Conservation (phyloP, 1,284 basidiomycete genomes). For the Termitomyces sp. region DNA sequence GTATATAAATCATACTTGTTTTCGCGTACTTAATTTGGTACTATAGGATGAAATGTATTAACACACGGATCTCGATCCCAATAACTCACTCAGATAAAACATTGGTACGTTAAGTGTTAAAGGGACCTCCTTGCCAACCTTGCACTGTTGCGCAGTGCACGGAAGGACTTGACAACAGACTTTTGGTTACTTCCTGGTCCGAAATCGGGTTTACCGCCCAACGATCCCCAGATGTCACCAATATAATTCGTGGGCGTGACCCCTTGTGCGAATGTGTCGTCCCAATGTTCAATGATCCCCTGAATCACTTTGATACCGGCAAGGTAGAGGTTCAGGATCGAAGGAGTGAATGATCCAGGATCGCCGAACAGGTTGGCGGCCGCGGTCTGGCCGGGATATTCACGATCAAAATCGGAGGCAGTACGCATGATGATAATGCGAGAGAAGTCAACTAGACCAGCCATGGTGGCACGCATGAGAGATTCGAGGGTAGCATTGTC, state of each 20-base stretch:
- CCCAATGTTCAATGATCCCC: conserved; percentile 2
- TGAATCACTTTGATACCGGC: conserved; percentile 11
- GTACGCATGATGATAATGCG: conserved; percentile 15
- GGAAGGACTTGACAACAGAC: not conserved
- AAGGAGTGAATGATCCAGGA: conserved; percentile 6
- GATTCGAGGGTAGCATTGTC: conserved; percentile 13
- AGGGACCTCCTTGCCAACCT: not conserved
- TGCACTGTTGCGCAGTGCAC: not conserved
- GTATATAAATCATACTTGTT: no score
- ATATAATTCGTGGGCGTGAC: conserved; percentile 10
- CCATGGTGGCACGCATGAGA: conserved; percentile 8
- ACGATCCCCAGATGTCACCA: conserved; percentile 11
- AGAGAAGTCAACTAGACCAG: conserved; percentile 11
- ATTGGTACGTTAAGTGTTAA: not conserved
- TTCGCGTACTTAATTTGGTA: not conserved
- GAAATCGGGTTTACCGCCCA: conserved; percentile 12
- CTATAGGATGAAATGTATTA: no score
- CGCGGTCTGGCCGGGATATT: conserved; percentile 6
- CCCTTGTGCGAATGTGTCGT: conserved; percentile 1
- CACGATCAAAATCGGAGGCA: conserved; percentile 11
- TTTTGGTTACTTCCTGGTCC: conserved; percentile 6
- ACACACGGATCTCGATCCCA: no score
- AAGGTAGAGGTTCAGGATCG: conserved; percentile 11
- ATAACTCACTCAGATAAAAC: no score
- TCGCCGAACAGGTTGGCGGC: conserved; percentile 8